phyloP scores from a whole-genome alignment of 75 land plant species.

The Pseudotsuga menziesii region DNA sequence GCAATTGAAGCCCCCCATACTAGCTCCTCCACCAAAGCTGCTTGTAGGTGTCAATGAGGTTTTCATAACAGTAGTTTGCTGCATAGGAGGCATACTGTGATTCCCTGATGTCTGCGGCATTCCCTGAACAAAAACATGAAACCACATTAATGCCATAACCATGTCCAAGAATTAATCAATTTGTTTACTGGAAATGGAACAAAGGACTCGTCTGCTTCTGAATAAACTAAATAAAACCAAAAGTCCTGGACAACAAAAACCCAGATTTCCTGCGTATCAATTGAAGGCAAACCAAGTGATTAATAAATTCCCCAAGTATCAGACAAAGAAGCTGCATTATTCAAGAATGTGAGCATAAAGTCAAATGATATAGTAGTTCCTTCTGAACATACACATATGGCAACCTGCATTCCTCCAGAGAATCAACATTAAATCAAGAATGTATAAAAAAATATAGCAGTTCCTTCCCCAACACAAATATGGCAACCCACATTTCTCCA shows the following conservation, averaged over 20 bases:
- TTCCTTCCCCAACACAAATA: neutral
- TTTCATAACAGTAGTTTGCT: constrained; percentile 7
- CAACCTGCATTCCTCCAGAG: neutral
- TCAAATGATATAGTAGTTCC: neutral
- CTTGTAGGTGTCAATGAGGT: constrained; percentile 10
- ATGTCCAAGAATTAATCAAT: neutral
- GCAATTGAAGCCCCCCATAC: constrained; percentile 24
- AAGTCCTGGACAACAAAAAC: neutral
- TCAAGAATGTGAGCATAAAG: neutral
- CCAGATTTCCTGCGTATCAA: neutral
- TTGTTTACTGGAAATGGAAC: neutral
- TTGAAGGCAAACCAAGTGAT: neutral
- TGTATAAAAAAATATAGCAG: too few relatives aligned
- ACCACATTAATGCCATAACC: neutral
- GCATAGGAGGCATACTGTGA: constrained; percentile 10
- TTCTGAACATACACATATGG: neutral
- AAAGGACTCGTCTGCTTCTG: neutral
- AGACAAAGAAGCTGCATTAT: neutral
- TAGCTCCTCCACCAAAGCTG: constrained; percentile 9
- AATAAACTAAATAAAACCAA: neutral
- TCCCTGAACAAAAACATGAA: constrained; percentile 6
- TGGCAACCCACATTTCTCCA: neutral
- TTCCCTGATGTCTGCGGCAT: constrained; percentile 4
- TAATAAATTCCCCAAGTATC: neutral
- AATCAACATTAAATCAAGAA: too few relatives aligned